Evolutionary conservation across 106 monocot species (phyloP).

Genomic region (Amphibolis antarctica): DNA sequence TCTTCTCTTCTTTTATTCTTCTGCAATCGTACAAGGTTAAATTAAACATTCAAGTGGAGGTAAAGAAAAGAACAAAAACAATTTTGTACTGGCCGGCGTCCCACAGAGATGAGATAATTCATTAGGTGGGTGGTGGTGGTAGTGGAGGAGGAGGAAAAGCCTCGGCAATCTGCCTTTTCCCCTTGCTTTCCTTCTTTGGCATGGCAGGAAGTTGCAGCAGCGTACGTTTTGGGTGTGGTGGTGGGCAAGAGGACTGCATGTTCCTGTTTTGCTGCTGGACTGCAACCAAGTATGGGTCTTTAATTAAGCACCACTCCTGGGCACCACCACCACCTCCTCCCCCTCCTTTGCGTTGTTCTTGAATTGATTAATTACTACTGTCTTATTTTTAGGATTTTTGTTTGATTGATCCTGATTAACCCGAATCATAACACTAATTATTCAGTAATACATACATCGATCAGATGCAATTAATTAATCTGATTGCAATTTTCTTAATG

Average conservation of each 20-base stretch:
- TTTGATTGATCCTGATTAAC: background rate
- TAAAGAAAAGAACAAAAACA: too few species aligned
- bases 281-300: slow-evolving; percentile 22
- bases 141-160: too few species aligned
- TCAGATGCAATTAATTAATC: too few species aligned
- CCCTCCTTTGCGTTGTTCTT: slow-evolving; percentile 9
- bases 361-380: background rate
- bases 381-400: background rate
- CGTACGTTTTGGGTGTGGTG: slow-evolving; percentile 52
- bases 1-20: too few species aligned
- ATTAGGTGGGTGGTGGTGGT: too few species aligned
- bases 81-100: too few species aligned
- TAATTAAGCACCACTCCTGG: background rate
- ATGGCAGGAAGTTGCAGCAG: slow-evolving; percentile 50
- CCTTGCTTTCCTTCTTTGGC: slow-evolving; percentile 36
- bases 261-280: slow-evolving; percentile 27
- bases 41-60: too few species aligned
- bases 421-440: too few species aligned
- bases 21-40: too few species aligned
- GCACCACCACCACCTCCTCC: background rate
- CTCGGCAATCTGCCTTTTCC: slow-evolving; percentile 27
- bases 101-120: too few species aligned
- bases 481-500: too few species aligned
- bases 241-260: slow-evolving; percentile 10
- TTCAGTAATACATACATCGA: too few species aligned